Conservation (phyloP, 179 eudicot genomes). For the Silene noctiflora region DNA sequence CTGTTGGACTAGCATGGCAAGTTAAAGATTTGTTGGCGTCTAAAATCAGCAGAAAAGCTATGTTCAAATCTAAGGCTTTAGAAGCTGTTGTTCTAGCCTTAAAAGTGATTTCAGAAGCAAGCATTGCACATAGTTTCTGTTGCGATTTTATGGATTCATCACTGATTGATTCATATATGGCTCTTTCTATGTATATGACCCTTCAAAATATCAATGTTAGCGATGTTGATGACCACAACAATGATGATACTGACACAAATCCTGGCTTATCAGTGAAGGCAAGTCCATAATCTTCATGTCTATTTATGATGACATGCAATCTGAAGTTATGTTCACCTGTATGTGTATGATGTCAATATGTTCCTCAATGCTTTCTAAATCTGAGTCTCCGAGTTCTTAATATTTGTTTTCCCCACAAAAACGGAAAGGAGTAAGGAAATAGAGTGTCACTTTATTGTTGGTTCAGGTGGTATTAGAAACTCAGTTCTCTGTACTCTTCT, state of each 20-base stretch:
- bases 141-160: slow-evolving; percentile 56
- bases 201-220: slow-evolving; percentile 37
- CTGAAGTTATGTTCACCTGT: neutral
- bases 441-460: no score
- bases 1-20: slow-evolving; percentile 86
- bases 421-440: neutral
- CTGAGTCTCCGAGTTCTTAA: neutral
- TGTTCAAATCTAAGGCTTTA: slow-evolving; percentile 48
- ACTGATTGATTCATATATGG: slow-evolving; percentile 59
- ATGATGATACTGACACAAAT: slow-evolving; percentile 28
- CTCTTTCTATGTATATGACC: slow-evolving; percentile 65
- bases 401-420: neutral
- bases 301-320: slow-evolving; percentile 2
- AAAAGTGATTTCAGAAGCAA: slow-evolving; percentile 70
- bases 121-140: slow-evolving; percentile 52
- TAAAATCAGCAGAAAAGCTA: slow-evolving; percentile 50
- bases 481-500: neutral
- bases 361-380: neutral
- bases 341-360: neutral
- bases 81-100: slow-evolving; percentile 44
- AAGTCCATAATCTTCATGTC: slow-evolving; percentile 27
- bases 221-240: slow-evolving; percentile 28
- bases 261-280: slow-evolving; percentile 42
- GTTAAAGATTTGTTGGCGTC: slow-evolving; percentile 67
- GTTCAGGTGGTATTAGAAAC: slow-evolving; percentile 3